Evolutionary conservation across 148 eudicot species (phyloP), one percentile per base, ranked within the genome.

Genomic region (Rhododendron simsii): DNA sequence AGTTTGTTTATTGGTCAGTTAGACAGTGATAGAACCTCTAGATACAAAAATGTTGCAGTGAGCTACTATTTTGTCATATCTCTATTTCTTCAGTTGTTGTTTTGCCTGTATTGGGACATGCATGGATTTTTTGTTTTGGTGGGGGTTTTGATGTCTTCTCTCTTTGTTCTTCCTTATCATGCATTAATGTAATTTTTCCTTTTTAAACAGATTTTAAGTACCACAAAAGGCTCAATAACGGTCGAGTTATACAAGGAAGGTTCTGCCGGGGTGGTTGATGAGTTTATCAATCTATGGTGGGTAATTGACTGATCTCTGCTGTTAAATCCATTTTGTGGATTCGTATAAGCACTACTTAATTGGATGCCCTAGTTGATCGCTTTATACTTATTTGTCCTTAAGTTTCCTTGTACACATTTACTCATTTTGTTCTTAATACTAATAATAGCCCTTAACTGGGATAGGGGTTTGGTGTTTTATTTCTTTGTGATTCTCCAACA

Each of bases 181-280:
- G 50, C 55, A 67, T 65, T 23, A 18, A 50, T 28, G 12, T 84
- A 21, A 23, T 82, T 37, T 82, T 39, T 33, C 75, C 75, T 20
- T 0, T 79, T 61, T 86, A 55, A 71, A 84, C 88, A 96, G 99
- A 88, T 93, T 55, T 89, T 97, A 84, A 89, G 88, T 67, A 97
- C 99, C 78, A 91, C 96, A 9, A 97, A 97, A 92, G 99, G 99
- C 82, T 85, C 87, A 23, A 90, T 97, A 61, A 93, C 92, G n/a
- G 94, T 92, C 61, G 98, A 97, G 90, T 92, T 97, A 69, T 95
- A 92, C 90, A 91, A 94, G 92, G 98, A 97, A 83, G 94, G 94
- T 78, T 93, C 98, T 87, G 93, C 98, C 47, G 95, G 90, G 87
- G 89, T 91, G 76, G 98, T 97, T 88, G 93, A 91, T 88, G 94